phyloP scores from a whole-genome alignment of 1,284 basidiomycete genomes.

The Pisolithus thermaeus region DNA sequence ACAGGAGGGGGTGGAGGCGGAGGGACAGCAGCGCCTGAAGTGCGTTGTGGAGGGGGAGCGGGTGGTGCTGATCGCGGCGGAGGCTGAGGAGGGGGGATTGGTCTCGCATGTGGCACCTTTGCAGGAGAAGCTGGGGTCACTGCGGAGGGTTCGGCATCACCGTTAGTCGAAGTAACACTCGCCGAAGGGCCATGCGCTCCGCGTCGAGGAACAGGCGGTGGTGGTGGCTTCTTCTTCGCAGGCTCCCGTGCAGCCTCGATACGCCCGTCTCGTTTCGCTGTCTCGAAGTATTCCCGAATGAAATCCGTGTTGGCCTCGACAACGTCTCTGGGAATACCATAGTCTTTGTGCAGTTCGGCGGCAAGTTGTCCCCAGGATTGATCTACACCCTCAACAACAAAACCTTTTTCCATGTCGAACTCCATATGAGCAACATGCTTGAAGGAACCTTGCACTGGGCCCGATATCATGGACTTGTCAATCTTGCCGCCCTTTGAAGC shows the following conservation, averaged over 20 bases:
- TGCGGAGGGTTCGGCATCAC: slow-evolving; percentile 19
- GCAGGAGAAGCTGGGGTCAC: slow-evolving; percentile 25
- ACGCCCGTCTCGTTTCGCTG: slow-evolving; percentile 42
- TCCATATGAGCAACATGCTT: slow-evolving; percentile 95
- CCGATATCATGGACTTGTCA: slow-evolving; percentile 89
- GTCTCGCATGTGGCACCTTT: slow-evolving; percentile 19
- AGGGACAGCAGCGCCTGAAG: neutral
- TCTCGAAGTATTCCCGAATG: slow-evolving; percentile 78
- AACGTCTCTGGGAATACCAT: slow-evolving; percentile 61
- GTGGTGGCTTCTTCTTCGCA: slow-evolving; percentile 53
- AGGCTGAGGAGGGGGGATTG: slow-evolving; percentile 20
- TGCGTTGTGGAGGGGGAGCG: slow-evolving; percentile 17
- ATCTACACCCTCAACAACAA: slow-evolving; percentile 86
- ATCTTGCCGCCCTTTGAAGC: slow-evolving; percentile 60
- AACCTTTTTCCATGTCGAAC: slow-evolving; percentile 83
- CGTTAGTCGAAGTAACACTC: slow-evolving; percentile 29
- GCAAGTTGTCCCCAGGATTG: slow-evolving; percentile 86
- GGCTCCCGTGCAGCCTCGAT: slow-evolving; percentile 16
- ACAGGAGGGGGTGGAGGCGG: slow-evolving; percentile 20
- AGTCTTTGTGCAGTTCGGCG: slow-evolving; percentile 54
- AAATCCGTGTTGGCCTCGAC: slow-evolving; percentile 82
- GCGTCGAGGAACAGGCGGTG: slow-evolving; percentile 47
- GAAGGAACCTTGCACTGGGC: slow-evolving; percentile 75
- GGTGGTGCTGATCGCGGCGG: slow-evolving; percentile 28
- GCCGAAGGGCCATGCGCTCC: slow-evolving; percentile 29